Evolutionary conservation across 1,284 basidiomycete species (phyloP).

Genomic region (Neotropicomus parvogracilis): DNA sequence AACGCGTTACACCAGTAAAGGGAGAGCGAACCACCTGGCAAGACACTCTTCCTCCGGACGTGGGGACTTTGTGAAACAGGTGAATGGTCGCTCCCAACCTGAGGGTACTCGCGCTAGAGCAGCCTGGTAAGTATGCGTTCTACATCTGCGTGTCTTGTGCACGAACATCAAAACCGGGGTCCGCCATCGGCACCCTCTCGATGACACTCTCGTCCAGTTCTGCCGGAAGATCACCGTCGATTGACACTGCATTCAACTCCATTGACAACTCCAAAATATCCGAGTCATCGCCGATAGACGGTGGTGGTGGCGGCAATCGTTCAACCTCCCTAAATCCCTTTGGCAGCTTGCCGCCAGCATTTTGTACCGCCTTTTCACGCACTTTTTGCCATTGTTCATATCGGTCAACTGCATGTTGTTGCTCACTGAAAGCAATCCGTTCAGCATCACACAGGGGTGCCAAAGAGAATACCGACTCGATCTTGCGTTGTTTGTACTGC

Average conservation of each 20-base stretch:
- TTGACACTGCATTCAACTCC: slow-evolving; percentile 81
- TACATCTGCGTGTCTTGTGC: slow-evolving; percentile 23
- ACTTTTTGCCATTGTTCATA: slow-evolving; percentile 85
- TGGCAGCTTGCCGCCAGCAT: slow-evolving; percentile 65
- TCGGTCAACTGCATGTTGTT: slow-evolving; percentile 73
- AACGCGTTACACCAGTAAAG: not conserved
- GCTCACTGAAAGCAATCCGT: slow-evolving; percentile 55
- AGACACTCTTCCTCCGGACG: slow-evolving; percentile 79
- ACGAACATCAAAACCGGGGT: slow-evolving; percentile 82
- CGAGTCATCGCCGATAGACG: slow-evolving; percentile 73
- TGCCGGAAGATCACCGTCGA: slow-evolving; percentile 67
- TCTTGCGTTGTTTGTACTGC: slow-evolving; percentile 87
- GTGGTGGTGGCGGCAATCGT: slow-evolving; percentile 71
- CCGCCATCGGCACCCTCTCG: slow-evolving; percentile 84
- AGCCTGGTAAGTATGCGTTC: slow-evolving; percentile 15
- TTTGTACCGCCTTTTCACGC: slow-evolving; percentile 68
- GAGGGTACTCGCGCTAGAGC: slow-evolving; percentile 58
- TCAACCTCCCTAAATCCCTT: slow-evolving; percentile 62
- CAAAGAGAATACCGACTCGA: slow-evolving; percentile 56
- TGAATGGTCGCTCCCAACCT: slow-evolving; percentile 52
- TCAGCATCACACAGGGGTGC: slow-evolving; percentile 10
- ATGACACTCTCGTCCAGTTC: slow-evolving; percentile 81
- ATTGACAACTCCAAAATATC: slow-evolving; percentile 84
- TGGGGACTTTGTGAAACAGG: slow-evolving; percentile 59
- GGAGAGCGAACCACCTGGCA: slow-evolving; percentile 59